phyloP scores from a whole-genome alignment of 2,329 filamentous ascomycete species.

The Aspergillus thermomutatus region DNA sequence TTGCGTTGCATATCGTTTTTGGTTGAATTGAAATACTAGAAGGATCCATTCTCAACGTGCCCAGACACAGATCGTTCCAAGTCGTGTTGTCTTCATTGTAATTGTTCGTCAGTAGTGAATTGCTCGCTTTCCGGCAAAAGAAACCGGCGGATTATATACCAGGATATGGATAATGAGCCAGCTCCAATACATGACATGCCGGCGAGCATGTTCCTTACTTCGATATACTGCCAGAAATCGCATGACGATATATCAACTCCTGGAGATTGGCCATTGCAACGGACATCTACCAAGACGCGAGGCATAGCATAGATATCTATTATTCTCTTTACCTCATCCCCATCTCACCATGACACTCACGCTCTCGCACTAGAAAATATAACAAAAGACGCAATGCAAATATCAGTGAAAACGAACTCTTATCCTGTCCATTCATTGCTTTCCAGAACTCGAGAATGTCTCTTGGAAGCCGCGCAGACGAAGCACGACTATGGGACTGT shows the following conservation, averaged over 20 bases:
- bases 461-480: neutral
- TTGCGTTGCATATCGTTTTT: neutral
- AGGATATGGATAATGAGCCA: no score
- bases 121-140: no score
- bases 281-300: neutral
- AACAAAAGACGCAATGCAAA: neutral
- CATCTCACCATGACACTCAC: neutral
- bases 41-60: neutral
- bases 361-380: neutral
- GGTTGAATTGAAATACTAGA: neutral
- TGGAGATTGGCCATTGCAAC: neutral
- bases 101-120: no score
- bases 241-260: no score
- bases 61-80: no score
- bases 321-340: neutral
- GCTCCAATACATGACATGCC: no score
- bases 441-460: conserved; percentile 8
- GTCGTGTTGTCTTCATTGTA: no score
- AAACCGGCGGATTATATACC: no score
- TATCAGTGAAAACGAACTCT: neutral
- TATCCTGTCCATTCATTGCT: conserved; percentile 12
- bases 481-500: neutral
- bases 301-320: neutral
- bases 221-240: neutral
- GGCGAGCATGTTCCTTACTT: neutral